phyloP scores from a whole-genome alignment of 192 early-diverging fungal species.

The Coemansia sp. region DNA sequence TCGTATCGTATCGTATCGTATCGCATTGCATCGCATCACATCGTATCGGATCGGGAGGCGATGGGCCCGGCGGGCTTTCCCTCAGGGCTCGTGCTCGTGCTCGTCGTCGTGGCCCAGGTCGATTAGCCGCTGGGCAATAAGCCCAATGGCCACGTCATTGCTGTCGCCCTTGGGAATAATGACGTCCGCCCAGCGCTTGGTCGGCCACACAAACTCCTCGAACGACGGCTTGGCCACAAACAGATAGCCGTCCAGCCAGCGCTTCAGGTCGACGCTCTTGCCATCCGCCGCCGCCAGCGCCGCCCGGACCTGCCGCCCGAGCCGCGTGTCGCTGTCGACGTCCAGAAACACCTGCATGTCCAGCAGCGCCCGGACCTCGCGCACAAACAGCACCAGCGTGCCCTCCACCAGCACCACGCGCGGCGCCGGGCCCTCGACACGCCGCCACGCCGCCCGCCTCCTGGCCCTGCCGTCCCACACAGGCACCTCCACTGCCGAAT shows the following conservation, averaged over 20 bases:
- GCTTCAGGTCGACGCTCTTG: conserved; percentile 40
- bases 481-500: conserved; percentile 55
- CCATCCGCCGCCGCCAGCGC: conserved; percentile 34
- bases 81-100: too few species aligned
- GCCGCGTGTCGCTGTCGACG: conserved; percentile 75
- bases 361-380: conserved; percentile 60
- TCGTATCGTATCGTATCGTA: too few species aligned
- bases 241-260: conserved; percentile 66
- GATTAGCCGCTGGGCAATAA: conserved; percentile 57
- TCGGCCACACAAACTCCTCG: conserved; percentile 83
- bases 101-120: conserved; percentile 37
- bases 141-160: conserved; percentile 60
- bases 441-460: conserved; percentile 13
- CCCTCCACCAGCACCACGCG: conserved; percentile 77
- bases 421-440: conserved; percentile 40
- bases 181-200: conserved; percentile 73
- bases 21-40: too few species aligned
- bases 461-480: conserved; percentile 58
- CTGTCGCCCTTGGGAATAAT: conserved; percentile 66
- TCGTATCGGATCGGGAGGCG: too few species aligned
- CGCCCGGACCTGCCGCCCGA: conserved; percentile 47
- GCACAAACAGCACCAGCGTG: conserved; percentile 71
- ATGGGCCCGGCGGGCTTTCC: too few species aligned
- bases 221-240: conserved; percentile 79
- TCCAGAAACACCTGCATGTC: conserved; percentile 83